phyloP scores from a whole-genome alignment of 306 rosid species.

The Vicia sativa region DNA sequence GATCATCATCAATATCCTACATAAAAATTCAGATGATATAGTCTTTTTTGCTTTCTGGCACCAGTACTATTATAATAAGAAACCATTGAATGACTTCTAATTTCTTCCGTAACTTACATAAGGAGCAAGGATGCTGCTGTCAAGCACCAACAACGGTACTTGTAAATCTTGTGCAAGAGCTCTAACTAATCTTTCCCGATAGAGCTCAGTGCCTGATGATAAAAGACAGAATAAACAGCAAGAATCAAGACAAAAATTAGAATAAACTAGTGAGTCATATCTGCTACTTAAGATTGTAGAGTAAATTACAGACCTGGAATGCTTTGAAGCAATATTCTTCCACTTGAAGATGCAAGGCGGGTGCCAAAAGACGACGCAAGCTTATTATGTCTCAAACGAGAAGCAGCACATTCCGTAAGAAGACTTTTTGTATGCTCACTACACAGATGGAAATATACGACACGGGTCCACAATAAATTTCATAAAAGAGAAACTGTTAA shows the following conservation, averaged over 20 bases:
- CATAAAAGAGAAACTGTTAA: slow-evolving; percentile 2
- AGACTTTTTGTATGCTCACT: slow-evolving; percentile 84
- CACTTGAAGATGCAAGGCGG: slow-evolving; percentile 82
- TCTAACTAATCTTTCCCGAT: slow-evolving; percentile 89
- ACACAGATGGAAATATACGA: slow-evolving; percentile 23
- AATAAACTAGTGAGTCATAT: neutral
- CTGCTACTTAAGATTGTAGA: slow-evolving; percentile 19
- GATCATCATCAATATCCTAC: slow-evolving; percentile 89
- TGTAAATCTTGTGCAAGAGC: slow-evolving; percentile 87
- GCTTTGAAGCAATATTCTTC: slow-evolving; percentile 90
- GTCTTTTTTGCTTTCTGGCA: slow-evolving; percentile 11
- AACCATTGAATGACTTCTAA: neutral
- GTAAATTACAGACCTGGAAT: slow-evolving; percentile 72
- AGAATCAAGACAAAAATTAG: neutral
- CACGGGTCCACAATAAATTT: slow-evolving; percentile 17
- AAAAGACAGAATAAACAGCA: slow-evolving; percentile 34
- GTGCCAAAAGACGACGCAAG: slow-evolving; percentile 67
- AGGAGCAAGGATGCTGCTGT: slow-evolving; percentile 86
- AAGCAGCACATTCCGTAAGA: slow-evolving; percentile 83
- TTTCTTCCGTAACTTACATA: slow-evolving; percentile 61
- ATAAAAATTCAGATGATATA: slow-evolving; percentile 36
- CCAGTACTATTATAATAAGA: slow-evolving; percentile 6
- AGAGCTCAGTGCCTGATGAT: slow-evolving; percentile 84
- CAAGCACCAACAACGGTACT: slow-evolving; percentile 89
- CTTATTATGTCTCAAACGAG: slow-evolving; percentile 73